Conservation (phyloP, 2,329 filamentous ascomycete species). For the Fusarium domesticum region DNA sequence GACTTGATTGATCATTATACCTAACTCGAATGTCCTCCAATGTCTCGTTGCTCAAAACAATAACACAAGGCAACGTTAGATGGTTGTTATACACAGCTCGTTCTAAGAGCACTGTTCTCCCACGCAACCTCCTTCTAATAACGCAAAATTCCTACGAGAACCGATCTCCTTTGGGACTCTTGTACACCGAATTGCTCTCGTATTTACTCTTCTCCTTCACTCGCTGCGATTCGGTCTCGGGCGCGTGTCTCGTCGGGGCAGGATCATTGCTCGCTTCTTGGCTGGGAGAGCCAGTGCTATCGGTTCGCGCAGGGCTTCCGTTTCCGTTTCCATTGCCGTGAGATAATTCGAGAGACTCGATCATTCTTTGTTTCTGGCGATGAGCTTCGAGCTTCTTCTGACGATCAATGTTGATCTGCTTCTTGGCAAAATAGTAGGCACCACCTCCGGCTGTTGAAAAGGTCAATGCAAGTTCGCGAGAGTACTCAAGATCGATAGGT, state of each 20-base stretch:
- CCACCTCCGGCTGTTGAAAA: constrained; percentile 69
- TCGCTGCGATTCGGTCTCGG: constrained; percentile 64
- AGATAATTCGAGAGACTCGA: constrained; percentile 53
- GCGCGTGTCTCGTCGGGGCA: constrained; percentile 80
- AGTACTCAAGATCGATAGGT: background rate
- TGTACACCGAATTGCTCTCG: constrained; percentile 73
- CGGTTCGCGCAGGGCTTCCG: constrained; percentile 55
- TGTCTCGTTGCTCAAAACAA: constrained; percentile 10
- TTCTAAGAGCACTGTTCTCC: constrained; percentile 6
- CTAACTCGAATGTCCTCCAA: constrained; percentile 1
- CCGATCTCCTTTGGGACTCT: constrained; percentile 79
- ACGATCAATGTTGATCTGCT: constrained; percentile 88
- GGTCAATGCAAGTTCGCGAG: constrained; percentile 15
- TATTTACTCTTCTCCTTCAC: constrained; percentile 83
- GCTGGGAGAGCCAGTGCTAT: constrained; percentile 61
- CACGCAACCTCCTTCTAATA: background rate
- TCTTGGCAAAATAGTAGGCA: constrained; percentile 95
- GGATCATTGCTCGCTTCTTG: constrained; percentile 73
- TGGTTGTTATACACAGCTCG: constrained; percentile 26
- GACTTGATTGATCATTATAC: background rate
- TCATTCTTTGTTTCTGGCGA: constrained; percentile 59
- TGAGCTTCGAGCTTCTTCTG: constrained; percentile 66
- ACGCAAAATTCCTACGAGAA: constrained; percentile 53
- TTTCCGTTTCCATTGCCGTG: constrained; percentile 40
- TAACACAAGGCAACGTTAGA: constrained; percentile 8